Conservation (phyloP, 1,139 yeast species). For the Candida pseudoviswanathii region DNA sequence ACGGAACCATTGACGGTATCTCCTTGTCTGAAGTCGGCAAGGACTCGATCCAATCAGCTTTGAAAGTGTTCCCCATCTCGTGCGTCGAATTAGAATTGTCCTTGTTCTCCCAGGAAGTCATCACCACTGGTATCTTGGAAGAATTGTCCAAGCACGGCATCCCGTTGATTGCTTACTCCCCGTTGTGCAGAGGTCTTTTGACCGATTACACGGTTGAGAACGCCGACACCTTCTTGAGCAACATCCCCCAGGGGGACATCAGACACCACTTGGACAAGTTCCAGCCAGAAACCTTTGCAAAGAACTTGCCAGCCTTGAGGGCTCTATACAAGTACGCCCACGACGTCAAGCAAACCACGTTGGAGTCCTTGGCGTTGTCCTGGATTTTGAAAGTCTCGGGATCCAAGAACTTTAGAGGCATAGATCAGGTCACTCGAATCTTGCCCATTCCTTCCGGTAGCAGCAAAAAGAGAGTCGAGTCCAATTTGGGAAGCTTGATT, state of each 20-base stretch:
- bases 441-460: slow-evolving; percentile 83
- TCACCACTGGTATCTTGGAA: slow-evolving; percentile 61
- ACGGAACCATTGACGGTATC: slow-evolving; percentile 64
- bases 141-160: slow-evolving; percentile 50
- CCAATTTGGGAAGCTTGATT: slow-evolving; percentile 51
- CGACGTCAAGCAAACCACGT: slow-evolving; percentile 39
- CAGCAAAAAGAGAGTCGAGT: slow-evolving; percentile 56
- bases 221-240: slow-evolving; percentile 30
- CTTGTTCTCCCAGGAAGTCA: slow-evolving; percentile 60
- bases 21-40: slow-evolving; percentile 73
- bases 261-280: slow-evolving; percentile 60
- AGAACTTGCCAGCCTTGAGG: slow-evolving; percentile 53
- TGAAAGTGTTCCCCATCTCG: slow-evolving; percentile 50
- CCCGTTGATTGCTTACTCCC: slow-evolving; percentile 78
- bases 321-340: slow-evolving; percentile 58
- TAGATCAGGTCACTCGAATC: slow-evolving; percentile 51
- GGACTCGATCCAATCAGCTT: slow-evolving; percentile 58
- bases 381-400: slow-evolving; percentile 57
- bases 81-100: slow-evolving; percentile 80
- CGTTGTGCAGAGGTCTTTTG: slow-evolving; percentile 76
- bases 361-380: slow-evolving; percentile 72
- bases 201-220: slow-evolving; percentile 58
- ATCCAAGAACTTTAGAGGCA: slow-evolving; percentile 30
- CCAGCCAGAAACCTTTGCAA: slow-evolving; percentile 52
- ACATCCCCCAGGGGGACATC: slow-evolving; percentile 56